phyloP scores from a whole-genome alignment of 179 eudicot species.

The Patellifolia procumbens region DNA sequence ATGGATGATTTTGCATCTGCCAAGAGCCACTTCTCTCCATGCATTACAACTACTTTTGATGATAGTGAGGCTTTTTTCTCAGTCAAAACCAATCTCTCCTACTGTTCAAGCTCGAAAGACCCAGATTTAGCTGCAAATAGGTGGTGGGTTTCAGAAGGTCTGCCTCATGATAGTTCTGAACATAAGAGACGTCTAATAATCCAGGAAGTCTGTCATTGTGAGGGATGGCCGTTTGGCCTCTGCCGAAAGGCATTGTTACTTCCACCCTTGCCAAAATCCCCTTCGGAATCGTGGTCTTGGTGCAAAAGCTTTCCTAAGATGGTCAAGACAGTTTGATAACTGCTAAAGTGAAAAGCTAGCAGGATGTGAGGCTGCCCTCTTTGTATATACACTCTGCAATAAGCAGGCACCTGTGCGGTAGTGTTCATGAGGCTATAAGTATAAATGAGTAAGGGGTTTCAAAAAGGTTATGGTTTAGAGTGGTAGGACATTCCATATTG shows the following conservation, averaged over 20 bases:
- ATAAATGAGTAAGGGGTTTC: neutral
- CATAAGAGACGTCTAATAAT: conserved; percentile 50
- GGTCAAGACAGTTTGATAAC: conserved; percentile 10
- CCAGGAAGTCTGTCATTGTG: conserved; percentile 62
- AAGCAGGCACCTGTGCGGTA: neutral
- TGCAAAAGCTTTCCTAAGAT: conserved; percentile 37
- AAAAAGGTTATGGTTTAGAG: neutral
- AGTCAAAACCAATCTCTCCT: conserved; percentile 50
- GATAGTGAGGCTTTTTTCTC: conserved; percentile 57
- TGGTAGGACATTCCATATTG: neutral
- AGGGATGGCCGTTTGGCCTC: conserved; percentile 97
- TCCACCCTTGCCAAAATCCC: conserved; percentile 92
- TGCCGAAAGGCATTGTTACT: conserved; percentile 70
- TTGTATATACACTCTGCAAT: neutral
- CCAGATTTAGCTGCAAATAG: conserved; percentile 20
- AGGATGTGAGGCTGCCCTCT: neutral
- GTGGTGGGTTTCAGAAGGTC: conserved; percentile 32
- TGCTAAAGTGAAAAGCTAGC: neutral
- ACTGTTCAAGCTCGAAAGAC: conserved; percentile 48
- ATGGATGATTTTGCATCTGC: conserved; percentile 61
- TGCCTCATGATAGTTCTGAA: conserved; percentile 46
- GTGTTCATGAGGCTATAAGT: neutral
- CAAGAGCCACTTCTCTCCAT: conserved; percentile 51
- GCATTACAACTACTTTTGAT: conserved; percentile 41
- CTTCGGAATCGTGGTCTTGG: conserved; percentile 92